Evolutionary conservation across 2,329 filamentous ascomycete genomes (phyloP).

Genomic region (Microsporum audouinii): DNA sequence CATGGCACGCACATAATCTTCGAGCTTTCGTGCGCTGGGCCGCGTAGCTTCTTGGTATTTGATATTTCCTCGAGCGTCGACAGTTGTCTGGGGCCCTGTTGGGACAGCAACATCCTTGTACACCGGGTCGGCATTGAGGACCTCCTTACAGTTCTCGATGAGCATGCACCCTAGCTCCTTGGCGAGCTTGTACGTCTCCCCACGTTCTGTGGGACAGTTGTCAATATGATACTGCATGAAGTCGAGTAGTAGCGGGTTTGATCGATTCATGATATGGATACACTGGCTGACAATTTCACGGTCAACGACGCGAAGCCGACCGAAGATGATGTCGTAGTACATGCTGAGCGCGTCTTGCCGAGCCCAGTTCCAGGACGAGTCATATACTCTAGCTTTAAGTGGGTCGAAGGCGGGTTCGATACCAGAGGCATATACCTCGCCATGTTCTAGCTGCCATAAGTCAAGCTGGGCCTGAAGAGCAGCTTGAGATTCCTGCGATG

Average conservation of each 20-base stretch:
- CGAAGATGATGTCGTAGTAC: conserved; percentile 99
- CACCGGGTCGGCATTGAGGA: conserved; percentile 67
- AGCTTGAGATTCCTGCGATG: conserved; percentile 72
- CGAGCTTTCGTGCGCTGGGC: conserved; percentile 83
- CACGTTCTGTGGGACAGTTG: conserved; percentile 90
- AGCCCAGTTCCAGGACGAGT: conserved; percentile 99
- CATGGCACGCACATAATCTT: conserved; percentile 98
- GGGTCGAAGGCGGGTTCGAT: conserved; percentile 90
- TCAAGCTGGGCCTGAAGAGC: conserved; percentile 87
- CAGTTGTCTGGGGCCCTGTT: conserved; percentile 82
- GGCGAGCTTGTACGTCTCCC: conserved; percentile 95
- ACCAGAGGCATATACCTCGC: conserved; percentile 87
- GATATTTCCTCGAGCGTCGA: conserved; percentile 84
- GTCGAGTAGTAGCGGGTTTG: conserved; percentile 86
- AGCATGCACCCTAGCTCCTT: conserved; percentile 88
- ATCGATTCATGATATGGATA: conserved; percentile 98
- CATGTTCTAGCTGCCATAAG: conserved; percentile 89
- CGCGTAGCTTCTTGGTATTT: conserved; percentile 81
- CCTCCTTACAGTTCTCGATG: conserved; percentile 95
- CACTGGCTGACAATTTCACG: conserved; percentile 97
- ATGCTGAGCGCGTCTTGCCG: conserved; percentile 94
- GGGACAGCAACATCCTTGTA: conserved; percentile 95
- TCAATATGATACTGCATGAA: conserved; percentile 99
- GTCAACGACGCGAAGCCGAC: conserved; percentile 81
- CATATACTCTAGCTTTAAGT: conserved; percentile 90